A percentile compares a stretch with the other conserved stretches of the same genome.
These are phyloP conservation scores for Dipteronia sinensis DNA, from an alignment of 345 rosid genomes.

Conservation along the genomic window DNA sequence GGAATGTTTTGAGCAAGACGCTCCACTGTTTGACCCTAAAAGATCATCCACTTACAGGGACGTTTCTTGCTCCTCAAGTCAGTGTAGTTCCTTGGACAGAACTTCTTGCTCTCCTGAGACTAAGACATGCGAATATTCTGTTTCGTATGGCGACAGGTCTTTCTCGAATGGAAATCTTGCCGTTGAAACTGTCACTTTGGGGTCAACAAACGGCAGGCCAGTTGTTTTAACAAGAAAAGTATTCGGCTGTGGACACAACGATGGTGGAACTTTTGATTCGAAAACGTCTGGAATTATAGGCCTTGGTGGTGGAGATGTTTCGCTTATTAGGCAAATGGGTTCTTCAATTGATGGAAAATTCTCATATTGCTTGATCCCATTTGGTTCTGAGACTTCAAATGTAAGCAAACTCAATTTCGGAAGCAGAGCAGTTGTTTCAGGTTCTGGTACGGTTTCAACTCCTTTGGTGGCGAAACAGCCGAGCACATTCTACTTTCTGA, in stretches of 20 bases:
- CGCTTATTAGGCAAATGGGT: conserved; percentile 53
- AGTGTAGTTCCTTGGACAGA: conserved; percentile 22
- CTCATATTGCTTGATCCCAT: conserved; percentile 64
- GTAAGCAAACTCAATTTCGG: conserved; percentile 62
- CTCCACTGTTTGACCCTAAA: conserved; percentile 42
- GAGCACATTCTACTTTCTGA: conserved; percentile 43
- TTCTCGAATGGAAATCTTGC: conserved; percentile 48
- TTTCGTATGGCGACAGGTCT: conserved; percentile 40
- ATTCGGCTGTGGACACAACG: conserved; percentile 59
- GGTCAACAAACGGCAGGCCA: conserved; percentile 40
- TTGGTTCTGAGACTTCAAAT: conserved; percentile 12
- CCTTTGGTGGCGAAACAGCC: conserved; percentile 44
- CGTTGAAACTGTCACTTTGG: conserved; percentile 45
- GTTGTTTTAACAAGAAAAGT: conserved; percentile 32
- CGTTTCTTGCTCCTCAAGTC: conserved; percentile 34
- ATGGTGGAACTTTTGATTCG: conserved; percentile 40
- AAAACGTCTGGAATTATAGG: conserved; percentile 59
- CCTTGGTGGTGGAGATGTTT: conserved; percentile 54
- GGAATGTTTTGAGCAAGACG: conserved; percentile 33
- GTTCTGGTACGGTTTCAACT: conserved; percentile 41
- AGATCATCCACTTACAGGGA: conserved; percentile 42
- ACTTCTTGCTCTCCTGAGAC: background rate
- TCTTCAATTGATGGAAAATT: conserved; percentile 47
- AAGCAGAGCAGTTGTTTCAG: conserved; percentile 43
- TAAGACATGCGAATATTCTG: conserved; percentile 33